These are phyloP conservation scores for Penicillium salamii DNA, from an alignment of 495 filamentous ascomycete species.

Conservation along the genomic window DNA sequence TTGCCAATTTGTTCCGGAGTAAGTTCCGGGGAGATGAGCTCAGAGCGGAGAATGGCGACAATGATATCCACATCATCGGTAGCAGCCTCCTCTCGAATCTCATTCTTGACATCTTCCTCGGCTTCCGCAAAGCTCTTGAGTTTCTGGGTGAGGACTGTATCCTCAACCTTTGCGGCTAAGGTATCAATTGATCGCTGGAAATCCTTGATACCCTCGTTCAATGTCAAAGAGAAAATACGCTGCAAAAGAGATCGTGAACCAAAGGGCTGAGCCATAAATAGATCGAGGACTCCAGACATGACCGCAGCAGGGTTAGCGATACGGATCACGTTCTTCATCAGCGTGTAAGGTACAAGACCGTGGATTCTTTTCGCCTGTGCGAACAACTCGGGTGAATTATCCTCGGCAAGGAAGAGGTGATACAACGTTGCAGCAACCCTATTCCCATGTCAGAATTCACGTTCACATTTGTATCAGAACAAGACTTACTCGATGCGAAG, in stretches of 20 bases:
- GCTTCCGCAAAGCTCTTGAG: slow-evolving; percentile 73
- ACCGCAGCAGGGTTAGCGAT: slow-evolving; percentile 95
- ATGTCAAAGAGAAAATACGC: slow-evolving; percentile 84
- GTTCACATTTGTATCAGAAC: background rate
- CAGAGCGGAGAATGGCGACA: slow-evolving; percentile 75
- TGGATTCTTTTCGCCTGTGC: slow-evolving; percentile 92
- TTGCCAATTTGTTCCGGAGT: slow-evolving; percentile 69
- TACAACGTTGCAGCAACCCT: slow-evolving; percentile 92
- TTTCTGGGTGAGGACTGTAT: slow-evolving; percentile 76
- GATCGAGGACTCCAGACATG: slow-evolving; percentile 87
- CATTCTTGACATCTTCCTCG: slow-evolving; percentile 68
- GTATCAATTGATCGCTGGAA: slow-evolving; percentile 84
- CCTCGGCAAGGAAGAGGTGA: slow-evolving; percentile 94
- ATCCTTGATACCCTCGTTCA: slow-evolving; percentile 82
- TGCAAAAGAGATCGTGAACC: slow-evolving; percentile 86
- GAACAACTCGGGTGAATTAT: slow-evolving; percentile 94
- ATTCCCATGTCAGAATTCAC: slow-evolving; percentile 9
- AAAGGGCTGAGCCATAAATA: slow-evolving; percentile 94
- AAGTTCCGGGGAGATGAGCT: slow-evolving; percentile 67
- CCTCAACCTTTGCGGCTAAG: slow-evolving; percentile 68
- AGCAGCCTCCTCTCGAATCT: slow-evolving; percentile 67
- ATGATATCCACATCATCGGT: slow-evolving; percentile 75
- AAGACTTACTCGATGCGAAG: slow-evolving; percentile 75
- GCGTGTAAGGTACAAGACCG: slow-evolving; percentile 84
- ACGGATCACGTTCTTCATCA: slow-evolving; percentile 94